phyloP scores from a whole-genome alignment of 352 stramenopile genomes.

The Pythium apleroticum region DNA sequence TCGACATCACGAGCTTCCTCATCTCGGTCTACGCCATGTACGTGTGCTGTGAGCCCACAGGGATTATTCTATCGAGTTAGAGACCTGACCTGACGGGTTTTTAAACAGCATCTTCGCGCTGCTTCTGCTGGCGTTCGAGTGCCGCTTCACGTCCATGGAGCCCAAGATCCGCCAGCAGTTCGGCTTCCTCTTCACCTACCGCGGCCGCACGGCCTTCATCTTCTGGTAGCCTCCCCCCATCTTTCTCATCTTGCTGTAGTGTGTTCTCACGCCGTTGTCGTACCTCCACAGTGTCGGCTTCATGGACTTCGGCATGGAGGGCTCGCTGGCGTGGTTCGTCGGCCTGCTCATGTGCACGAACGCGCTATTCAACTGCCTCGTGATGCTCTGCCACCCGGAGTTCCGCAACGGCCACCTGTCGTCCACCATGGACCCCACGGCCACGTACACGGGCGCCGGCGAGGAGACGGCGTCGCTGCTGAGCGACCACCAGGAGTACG shows the following conservation, averaged over 20 bases:
- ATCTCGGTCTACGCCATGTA: conserved; percentile 89
- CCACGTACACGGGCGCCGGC: conserved; percentile 56
- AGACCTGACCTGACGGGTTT: no score
- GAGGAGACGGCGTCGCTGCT: conserved; percentile 73
- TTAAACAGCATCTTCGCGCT: conserved; percentile 85
- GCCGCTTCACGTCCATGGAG: conserved; percentile 87
- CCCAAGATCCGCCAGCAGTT: conserved; percentile 83
- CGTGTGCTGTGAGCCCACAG: no score
- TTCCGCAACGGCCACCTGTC: conserved; percentile 76
- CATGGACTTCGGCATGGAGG: conserved; percentile 88
- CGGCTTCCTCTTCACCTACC: conserved; percentile 88
- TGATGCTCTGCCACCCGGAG: conserved; percentile 86
- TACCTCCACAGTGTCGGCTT: conserved; percentile 76
- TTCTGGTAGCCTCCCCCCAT: conserved; percentile 48
- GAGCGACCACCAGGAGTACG: conserved; percentile 58
- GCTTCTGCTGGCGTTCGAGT: conserved; percentile 83
- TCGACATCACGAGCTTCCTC: conserved; percentile 87
- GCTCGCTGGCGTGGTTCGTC: conserved; percentile 66
- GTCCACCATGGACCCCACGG: conserved; percentile 75
- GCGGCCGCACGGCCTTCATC: conserved; percentile 79
- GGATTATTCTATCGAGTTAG: no score
- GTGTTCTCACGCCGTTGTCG: no score
- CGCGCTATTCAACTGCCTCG: conserved; percentile 67
- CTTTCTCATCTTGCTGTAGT: not conserved
- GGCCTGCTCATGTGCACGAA: conserved; percentile 80